These are phyloP conservation scores for Exophiala oligosperma DNA, from an alignment of 2,329 filamentous ascomycete genomes.

Conservation along the genomic window DNA sequence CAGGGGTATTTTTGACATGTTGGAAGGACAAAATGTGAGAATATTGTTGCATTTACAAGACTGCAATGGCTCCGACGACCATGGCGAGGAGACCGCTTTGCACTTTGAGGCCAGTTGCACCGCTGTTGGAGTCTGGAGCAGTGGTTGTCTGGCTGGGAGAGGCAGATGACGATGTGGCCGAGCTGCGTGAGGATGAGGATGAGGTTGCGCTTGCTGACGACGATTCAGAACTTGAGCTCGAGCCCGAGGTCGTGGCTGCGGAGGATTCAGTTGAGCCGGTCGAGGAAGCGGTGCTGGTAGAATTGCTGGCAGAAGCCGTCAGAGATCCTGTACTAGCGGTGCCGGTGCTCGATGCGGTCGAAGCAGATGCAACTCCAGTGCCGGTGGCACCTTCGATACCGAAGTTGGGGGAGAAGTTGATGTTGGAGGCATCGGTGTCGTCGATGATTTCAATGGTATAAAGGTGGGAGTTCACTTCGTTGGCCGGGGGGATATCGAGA, in stretches of 20 bases:
- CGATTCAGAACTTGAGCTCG: slow-evolving; percentile 31
- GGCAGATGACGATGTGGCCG: slow-evolving; percentile 15
- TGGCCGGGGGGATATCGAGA: slow-evolving; percentile 45
- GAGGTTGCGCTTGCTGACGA: slow-evolving; percentile 27
- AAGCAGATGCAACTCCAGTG: slow-evolving; percentile 33
- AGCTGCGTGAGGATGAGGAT: slow-evolving; percentile 10
- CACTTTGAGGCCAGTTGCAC: slow-evolving; percentile 33
- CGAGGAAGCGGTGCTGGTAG: slow-evolving; percentile 12
- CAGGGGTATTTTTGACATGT: neutral
- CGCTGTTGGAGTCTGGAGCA: slow-evolving; percentile 34
- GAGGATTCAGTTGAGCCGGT: slow-evolving; percentile 12
- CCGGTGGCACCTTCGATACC: slow-evolving; percentile 48
- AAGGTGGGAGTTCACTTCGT: slow-evolving; percentile 42
- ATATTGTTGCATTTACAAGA: slow-evolving; percentile 33
- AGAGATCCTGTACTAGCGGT: slow-evolving; percentile 25
- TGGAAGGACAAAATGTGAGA: neutral
- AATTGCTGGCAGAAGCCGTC: slow-evolving; percentile 28
- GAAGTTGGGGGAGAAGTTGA: slow-evolving; percentile 57
- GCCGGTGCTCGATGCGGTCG: slow-evolving; percentile 35
- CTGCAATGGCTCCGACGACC: slow-evolving; percentile 36
- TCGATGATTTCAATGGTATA: slow-evolving; percentile 57
- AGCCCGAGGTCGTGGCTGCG: slow-evolving; percentile 22
- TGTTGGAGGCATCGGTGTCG: slow-evolving; percentile 43
- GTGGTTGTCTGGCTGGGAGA: slow-evolving; percentile 32
- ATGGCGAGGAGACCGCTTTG: slow-evolving; percentile 39